Conservation (phyloP, 441 rosid genomes). For the Populus tomentosa region DNA sequence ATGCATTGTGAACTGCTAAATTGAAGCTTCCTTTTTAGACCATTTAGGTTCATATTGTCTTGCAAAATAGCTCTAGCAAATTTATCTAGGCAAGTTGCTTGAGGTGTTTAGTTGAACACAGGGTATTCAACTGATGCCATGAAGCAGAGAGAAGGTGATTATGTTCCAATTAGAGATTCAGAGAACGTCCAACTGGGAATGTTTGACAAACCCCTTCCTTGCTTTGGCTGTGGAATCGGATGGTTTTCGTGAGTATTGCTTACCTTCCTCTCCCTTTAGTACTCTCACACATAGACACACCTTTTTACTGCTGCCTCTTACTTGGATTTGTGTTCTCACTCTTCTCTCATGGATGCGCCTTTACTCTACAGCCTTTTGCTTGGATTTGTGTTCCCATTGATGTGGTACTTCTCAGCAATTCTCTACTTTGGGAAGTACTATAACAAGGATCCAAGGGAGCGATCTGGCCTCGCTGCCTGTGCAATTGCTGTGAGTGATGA, state of each 20-base stretch:
- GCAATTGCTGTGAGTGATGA: slow-evolving; percentile 75
- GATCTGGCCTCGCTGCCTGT: slow-evolving; percentile 89
- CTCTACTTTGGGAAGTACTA: slow-evolving; percentile 80
- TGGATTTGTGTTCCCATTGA: slow-evolving; percentile 68
- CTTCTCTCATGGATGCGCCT: slow-evolving; percentile 6
- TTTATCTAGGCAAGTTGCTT: slow-evolving; percentile 2
- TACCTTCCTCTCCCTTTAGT: not conserved
- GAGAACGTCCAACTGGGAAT: slow-evolving; percentile 54
- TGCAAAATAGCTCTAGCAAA: not conserved
- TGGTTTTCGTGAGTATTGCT: slow-evolving; percentile 71
- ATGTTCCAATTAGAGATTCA: slow-evolving; percentile 40
- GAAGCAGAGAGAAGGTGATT: slow-evolving; percentile 45
- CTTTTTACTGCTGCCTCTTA: slow-evolving; percentile 44
- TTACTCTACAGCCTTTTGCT: slow-evolving; percentile 51
- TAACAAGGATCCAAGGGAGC: slow-evolving; percentile 85
- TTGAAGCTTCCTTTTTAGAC: not conserved
- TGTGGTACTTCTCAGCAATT: slow-evolving; percentile 75
- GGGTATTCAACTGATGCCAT: slow-evolving; percentile 33
- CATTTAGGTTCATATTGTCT: not conserved
- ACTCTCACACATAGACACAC: not conserved
- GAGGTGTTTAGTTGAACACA: slow-evolving; percentile 20
- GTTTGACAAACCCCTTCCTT: slow-evolving; percentile 87
- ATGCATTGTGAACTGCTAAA: not conserved
- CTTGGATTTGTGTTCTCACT: slow-evolving; percentile 53
- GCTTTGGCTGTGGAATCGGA: slow-evolving; percentile 91